phyloP scores from a whole-genome alignment of 1,139 yeast species.

The Pichia kudriavzevii region DNA sequence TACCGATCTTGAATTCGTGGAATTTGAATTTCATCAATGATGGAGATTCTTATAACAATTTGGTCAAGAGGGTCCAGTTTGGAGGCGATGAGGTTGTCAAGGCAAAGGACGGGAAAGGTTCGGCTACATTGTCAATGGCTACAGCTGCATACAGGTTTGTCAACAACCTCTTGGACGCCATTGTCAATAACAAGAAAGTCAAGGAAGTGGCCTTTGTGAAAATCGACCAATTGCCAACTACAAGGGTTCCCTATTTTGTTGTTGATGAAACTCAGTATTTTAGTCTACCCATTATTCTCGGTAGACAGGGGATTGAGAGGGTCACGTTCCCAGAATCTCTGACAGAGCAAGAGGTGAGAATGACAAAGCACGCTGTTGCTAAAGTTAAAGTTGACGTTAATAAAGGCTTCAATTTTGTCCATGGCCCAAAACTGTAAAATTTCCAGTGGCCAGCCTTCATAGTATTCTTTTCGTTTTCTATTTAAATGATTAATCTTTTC shows the following conservation, averaged over 20 bases:
- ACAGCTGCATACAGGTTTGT: slow-evolving; percentile 68
- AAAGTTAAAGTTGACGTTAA: slow-evolving; percentile 29
- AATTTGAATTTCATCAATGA: slow-evolving; percentile 23
- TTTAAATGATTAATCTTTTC: not conserved
- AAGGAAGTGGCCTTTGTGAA: slow-evolving; percentile 55
- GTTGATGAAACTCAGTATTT: slow-evolving; percentile 42
- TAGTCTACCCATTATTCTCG: slow-evolving; percentile 52
- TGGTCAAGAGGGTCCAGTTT: slow-evolving; percentile 57
- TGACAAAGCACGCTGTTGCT: not conserved
- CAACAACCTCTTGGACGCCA: slow-evolving; percentile 40
- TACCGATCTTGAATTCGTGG: slow-evolving; percentile 35
- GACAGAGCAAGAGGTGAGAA: slow-evolving; percentile 34
- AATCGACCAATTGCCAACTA: slow-evolving; percentile 39
- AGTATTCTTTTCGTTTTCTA: not conserved
- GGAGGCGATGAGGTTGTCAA: slow-evolving; percentile 79
- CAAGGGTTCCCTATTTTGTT: slow-evolving; percentile 28
- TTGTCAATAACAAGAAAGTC: slow-evolving; percentile 25
- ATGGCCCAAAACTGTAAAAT: slow-evolving; percentile 39
- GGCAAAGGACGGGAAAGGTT: slow-evolving; percentile 71
- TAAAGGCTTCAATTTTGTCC: slow-evolving; percentile 56
- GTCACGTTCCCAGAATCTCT: slow-evolving; percentile 36
- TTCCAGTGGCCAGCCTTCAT: no score
- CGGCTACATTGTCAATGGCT: slow-evolving; percentile 75
- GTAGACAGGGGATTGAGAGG: slow-evolving; percentile 43
- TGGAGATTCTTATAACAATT: slow-evolving; percentile 29